Evolutionary conservation across 805 yeast species (phyloP).

Genomic region (Pichia nakasei): DNA sequence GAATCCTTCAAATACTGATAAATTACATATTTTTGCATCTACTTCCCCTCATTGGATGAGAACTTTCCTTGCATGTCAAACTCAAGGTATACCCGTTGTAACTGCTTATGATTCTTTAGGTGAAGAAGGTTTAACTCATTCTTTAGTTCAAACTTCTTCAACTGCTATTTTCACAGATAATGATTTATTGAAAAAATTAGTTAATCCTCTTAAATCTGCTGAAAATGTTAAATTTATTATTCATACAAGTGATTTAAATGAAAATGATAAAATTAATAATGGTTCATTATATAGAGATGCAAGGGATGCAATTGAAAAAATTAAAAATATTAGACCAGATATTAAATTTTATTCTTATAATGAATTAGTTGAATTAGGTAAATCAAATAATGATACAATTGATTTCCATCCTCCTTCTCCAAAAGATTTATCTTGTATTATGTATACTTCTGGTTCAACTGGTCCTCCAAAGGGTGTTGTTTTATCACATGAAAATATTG

Average conservation of each 20-base stretch:
- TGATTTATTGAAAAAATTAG: constrained; percentile 52
- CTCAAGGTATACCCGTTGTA: constrained; percentile 78
- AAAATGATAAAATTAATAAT: constrained; percentile 50
- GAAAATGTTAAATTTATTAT: constrained; percentile 57
- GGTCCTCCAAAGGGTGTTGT: constrained; percentile 84
- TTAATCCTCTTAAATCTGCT: constrained; percentile 64
- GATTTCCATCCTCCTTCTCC: constrained; percentile 41
- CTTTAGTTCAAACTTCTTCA: constrained; percentile 75
- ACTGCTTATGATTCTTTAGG: constrained; percentile 97
- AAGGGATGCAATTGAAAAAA: constrained; percentile 45
- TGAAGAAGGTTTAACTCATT: constrained; percentile 78
- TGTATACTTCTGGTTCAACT: constrained; percentile 85
- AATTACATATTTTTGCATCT: constrained; percentile 76
- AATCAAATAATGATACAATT: constrained; percentile 32
- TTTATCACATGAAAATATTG: constrained; percentile 53
- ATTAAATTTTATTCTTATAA: constrained; percentile 54
- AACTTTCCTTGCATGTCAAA: constrained; percentile 65
- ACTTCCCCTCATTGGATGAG: constrained; percentile 92
- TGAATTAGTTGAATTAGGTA: constrained; percentile 61
- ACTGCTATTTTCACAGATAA: constrained; percentile 80
- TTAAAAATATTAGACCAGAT: constrained; percentile 67
- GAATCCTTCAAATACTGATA: constrained; percentile 47
- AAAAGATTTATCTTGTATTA: constrained; percentile 60
- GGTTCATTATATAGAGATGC: constrained; percentile 57
- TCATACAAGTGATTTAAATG: constrained; percentile 54